Evolutionary conservation across 306 rosid species (phyloP).

Genomic region (Vigna trinervia): DNA sequence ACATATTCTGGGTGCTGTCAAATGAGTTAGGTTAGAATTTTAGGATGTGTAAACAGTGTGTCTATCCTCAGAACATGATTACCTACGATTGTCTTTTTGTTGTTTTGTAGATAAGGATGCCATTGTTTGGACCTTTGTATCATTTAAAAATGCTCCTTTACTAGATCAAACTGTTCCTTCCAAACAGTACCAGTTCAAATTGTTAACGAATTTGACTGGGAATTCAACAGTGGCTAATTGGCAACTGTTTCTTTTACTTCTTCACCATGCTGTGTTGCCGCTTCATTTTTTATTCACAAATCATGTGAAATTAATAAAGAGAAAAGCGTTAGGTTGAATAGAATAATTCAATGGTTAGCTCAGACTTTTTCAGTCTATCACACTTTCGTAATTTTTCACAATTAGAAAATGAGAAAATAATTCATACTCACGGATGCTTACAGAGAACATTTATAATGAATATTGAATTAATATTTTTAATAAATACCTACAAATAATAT

Average conservation of each 20-base stretch:
- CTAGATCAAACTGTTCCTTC: not conserved
- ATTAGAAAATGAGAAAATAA: too few relatives aligned
- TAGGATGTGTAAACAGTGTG: not conserved
- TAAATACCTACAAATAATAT: too few relatives aligned
- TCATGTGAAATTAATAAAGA: not conserved
- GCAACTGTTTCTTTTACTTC: not conserved
- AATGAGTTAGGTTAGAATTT: constrained; percentile 15
- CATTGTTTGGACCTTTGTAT: constrained; percentile 11
- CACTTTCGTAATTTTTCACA: too few relatives aligned
- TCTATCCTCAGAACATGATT: not conserved
- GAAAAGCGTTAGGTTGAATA: not conserved
- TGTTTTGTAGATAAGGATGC: constrained; percentile 20
- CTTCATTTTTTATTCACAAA: not conserved
- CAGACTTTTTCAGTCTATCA: not conserved
- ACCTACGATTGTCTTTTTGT: not conserved
- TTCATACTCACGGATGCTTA: too few relatives aligned
- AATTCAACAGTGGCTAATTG: not conserved
- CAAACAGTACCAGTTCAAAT: not conserved
- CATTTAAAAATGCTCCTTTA: constrained; percentile 2
- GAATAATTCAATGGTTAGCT: not conserved
- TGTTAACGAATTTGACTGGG: not conserved
- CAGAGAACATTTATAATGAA: too few relatives aligned
- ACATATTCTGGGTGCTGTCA: not conserved
- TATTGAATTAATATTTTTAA: too few relatives aligned
- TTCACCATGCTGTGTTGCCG: not conserved